These are phyloP conservation scores for Pisolithus albus DNA, from an alignment of 768 basidiomycete species.

Conservation along the genomic window DNA sequence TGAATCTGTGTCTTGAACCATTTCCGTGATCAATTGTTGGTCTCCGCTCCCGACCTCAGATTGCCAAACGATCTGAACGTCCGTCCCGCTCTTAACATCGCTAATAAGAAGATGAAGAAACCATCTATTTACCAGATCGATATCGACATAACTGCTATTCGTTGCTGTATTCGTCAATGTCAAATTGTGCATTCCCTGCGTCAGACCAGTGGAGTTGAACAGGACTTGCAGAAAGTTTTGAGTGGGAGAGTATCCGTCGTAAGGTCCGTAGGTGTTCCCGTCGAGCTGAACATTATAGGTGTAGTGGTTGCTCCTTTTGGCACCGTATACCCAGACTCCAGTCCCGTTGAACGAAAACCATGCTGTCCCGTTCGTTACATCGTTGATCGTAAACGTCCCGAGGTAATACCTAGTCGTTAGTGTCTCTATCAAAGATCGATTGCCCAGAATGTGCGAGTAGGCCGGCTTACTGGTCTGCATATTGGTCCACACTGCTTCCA, in stretches of 20 bases:
- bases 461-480: conserved; percentile 13
- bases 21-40: conserved; percentile 13
- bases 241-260: conserved; percentile 23
- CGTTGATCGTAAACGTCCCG: conserved; percentile 36
- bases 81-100: neutral
- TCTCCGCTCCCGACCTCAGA: conserved; percentile 16
- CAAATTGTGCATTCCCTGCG: conserved; percentile 32
- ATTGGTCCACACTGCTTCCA: neutral
- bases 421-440: neutral
- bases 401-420: conserved; percentile 27
- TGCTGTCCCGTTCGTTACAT: conserved; percentile 26
- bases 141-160: conserved; percentile 32
- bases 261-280: conserved; percentile 17
- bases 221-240: conserved; percentile 35
- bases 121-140: conserved; percentile 38
- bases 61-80: conserved; percentile 20
- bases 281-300: conserved; percentile 39
- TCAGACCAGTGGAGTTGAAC: conserved; percentile 31
- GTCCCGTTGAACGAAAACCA: conserved; percentile 45
- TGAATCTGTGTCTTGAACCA: conserved; percentile 30
- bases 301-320: conserved; percentile 43
- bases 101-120: neutral
- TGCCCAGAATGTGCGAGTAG: neutral
- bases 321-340: conserved; percentile 43
- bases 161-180: conserved; percentile 27